Percentiles rank a stretch among this genome's conserved stretches.
These are phyloP conservation scores for Blepharisma stoltei DNA, from an alignment of 73 alveolate genomes.

Conservation along the genomic window DNA sequence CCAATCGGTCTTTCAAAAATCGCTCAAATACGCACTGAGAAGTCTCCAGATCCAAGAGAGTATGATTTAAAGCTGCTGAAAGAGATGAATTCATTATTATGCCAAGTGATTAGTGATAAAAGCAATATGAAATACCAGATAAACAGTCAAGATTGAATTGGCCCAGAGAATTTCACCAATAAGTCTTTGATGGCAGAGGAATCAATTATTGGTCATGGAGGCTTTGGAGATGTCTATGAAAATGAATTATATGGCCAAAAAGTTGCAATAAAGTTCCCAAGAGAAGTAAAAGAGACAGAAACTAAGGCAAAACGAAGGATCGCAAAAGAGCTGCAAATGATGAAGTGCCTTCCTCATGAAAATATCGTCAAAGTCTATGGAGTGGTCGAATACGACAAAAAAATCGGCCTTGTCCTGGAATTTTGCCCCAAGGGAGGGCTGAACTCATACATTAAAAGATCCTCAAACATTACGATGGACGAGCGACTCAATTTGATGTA, in stretches of 20 bases:
- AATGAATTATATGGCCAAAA: background rate
- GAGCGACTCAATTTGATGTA: background rate
- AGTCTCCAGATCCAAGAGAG: too few species aligned
- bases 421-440: background rate
- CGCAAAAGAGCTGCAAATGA: background rate
- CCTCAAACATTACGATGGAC: background rate
- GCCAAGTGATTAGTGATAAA: too few species aligned
- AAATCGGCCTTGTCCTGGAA: conserved; percentile 11
- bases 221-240: conserved; percentile 1
- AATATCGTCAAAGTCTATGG: conserved; percentile 8
- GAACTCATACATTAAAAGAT: background rate
- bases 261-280: conserved; percentile 24
- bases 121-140: too few species aligned
- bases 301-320: background rate
- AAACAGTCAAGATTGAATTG: too few species aligned
- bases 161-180: too few species aligned
- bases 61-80: too few species aligned
- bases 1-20: too few species aligned
- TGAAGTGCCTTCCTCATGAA: background rate
- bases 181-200: too few species aligned
- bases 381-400: background rate
- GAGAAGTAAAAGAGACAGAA: background rate
- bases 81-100: too few species aligned
- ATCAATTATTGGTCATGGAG: background rate
- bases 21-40: too few species aligned